A percentile compares a stretch with the other conserved stretches of the same genome.
Evolutionary conservation across 2,329 filamentous ascomycete species (phyloP).

Genomic region (Alternaria sp.): DNA sequence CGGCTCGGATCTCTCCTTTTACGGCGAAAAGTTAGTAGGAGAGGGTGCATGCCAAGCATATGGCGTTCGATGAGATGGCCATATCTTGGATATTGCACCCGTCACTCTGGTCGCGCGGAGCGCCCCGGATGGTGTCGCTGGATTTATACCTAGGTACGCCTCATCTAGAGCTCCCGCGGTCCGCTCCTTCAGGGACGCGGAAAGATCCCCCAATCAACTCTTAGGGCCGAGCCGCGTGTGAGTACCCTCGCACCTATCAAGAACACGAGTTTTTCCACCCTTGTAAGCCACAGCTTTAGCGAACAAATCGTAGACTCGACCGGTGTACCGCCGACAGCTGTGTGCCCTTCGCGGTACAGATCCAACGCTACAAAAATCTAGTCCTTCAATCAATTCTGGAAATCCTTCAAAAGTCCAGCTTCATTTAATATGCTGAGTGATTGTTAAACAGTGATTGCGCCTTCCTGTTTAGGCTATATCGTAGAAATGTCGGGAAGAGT

Average conservation of each 20-base stretch:
- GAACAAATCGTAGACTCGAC: background rate
- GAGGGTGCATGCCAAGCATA: background rate
- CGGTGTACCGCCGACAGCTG: background rate
- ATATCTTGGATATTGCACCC: background rate
- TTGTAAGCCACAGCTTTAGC: background rate
- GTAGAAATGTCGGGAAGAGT: background rate
- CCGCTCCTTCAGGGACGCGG: background rate
- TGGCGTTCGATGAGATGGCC: background rate
- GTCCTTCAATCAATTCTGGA: background rate
- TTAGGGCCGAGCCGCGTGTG: background rate
- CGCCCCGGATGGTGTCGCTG: no score
- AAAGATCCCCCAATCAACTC: background rate
- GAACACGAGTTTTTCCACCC: background rate
- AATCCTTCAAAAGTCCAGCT: background rate
- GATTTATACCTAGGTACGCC: no score
- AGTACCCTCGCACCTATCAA: background rate
- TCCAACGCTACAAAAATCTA: background rate
- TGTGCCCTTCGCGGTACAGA: background rate
- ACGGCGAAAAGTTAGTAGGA: background rate
- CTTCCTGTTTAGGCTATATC: background rate
- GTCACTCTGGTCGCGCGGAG: background rate
- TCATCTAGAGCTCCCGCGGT: background rate
- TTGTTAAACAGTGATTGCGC: background rate
- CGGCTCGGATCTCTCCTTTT: conserved; percentile 1
- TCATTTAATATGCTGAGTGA: background rate